Conservation (phyloP, 208 protist genomes). For the Borovskyia barvae region DNA sequence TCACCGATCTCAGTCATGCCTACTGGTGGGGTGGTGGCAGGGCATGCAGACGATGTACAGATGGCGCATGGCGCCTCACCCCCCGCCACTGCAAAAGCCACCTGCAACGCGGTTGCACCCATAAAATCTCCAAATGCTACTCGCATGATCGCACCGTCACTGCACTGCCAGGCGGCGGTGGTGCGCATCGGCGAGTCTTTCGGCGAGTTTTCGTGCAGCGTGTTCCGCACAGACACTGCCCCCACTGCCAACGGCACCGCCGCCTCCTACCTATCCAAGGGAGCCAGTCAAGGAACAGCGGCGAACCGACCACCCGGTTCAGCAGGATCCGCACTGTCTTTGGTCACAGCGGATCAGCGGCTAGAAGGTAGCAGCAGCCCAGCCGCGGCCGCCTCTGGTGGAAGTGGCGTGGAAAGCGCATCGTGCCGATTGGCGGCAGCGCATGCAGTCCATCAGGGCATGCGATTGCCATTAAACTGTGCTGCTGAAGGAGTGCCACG, state of each 20-base stretch:
- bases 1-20: too few species aligned
- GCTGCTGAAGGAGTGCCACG: conserved; percentile 31
- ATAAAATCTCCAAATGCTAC: not conserved
- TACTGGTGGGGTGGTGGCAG: not conserved
- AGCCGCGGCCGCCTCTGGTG: not conserved
- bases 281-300: too few species aligned
- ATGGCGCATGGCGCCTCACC: conserved; percentile 20
- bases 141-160: conserved; percentile 12
- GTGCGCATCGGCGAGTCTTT: conserved; percentile 84
- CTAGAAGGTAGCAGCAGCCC: not conserved
- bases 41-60: conserved; percentile 20
- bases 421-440: not conserved
- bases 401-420: not conserved
- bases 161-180: conserved; percentile 84
- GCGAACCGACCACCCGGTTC: too few species aligned
- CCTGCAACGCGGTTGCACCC: not conserved
- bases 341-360: not conserved
- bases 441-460: not conserved
- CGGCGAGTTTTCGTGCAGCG: conserved; percentile 81
- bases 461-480: conserved; percentile 5
- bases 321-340: too few species aligned
- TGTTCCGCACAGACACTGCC: too few species aligned
- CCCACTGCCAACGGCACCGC: conserved; percentile 1
- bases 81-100: not conserved
- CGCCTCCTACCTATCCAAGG: too few species aligned